Evolutionary conservation across 371 early-diverging fungal species (phyloP).

Genomic region (Mucor velutinosus): DNA sequence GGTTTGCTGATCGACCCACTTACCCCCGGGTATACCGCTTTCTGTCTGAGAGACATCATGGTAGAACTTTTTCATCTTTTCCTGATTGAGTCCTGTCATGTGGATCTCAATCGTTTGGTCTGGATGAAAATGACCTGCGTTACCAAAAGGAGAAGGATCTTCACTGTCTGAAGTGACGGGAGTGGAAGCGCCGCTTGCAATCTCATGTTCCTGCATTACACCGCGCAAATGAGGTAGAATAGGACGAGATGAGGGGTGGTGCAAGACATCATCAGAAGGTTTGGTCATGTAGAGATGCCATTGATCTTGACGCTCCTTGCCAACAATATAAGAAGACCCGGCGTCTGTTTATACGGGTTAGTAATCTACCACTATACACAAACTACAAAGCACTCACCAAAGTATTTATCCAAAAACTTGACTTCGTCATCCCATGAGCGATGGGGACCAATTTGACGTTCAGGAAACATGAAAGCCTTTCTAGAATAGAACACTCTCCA

Average conservation of each 20-base stretch:
- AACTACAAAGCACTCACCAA: slow-evolving; percentile 46
- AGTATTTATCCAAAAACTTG: slow-evolving; percentile 66
- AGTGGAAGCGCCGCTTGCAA: slow-evolving; percentile 37
- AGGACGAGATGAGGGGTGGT: slow-evolving; percentile 16
- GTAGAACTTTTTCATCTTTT: slow-evolving; percentile 74
- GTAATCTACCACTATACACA: background rate
- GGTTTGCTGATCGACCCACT: slow-evolving; percentile 68
- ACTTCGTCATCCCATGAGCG: slow-evolving; percentile 92
- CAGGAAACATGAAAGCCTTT: slow-evolving; percentile 96
- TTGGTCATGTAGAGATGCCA: slow-evolving; percentile 92
- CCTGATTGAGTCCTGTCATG: slow-evolving; percentile 86
- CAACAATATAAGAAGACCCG: slow-evolving; percentile 89
- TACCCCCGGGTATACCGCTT: slow-evolving; percentile 60
- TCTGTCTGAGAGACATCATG: slow-evolving; percentile 47
- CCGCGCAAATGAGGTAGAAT: slow-evolving; percentile 19
- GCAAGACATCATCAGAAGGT: slow-evolving; percentile 59
- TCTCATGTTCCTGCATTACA: slow-evolving; percentile 22
- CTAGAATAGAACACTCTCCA: slow-evolving; percentile 93
- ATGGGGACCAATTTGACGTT: slow-evolving; percentile 87
- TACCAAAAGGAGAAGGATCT: slow-evolving; percentile 50
- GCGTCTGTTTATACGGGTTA: slow-evolving; percentile 37
- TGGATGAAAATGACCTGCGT: slow-evolving; percentile 39
- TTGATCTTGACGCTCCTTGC: slow-evolving; percentile 91
- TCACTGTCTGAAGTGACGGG: slow-evolving; percentile 31
- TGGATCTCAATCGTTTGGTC: slow-evolving; percentile 94